Conservation (phyloP, 2,329 filamentous ascomycete species). For the Kalmusia sp. region DNA sequence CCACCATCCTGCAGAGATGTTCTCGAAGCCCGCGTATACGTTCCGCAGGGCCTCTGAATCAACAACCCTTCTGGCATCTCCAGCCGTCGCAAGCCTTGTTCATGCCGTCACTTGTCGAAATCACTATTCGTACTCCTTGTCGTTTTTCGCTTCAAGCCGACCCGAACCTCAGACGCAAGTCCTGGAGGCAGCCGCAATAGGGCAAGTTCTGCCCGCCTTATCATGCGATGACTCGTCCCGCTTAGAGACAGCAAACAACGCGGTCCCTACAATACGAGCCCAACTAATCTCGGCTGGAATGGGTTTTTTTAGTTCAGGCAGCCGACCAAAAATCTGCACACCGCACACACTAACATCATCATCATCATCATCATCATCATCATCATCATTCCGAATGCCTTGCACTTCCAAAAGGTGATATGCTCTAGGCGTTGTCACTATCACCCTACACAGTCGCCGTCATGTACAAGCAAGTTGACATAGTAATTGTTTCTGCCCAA, state of each 20-base stretch:
- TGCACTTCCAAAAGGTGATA: no score
- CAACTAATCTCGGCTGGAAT: no score
- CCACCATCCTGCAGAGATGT: not conserved
- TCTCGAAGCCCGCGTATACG: not conserved
- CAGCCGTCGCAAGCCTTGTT: not conserved
- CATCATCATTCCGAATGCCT: no score
- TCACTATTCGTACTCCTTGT: not conserved
- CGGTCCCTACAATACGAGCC: no score
- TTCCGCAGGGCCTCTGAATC: not conserved
- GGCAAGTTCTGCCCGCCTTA: not conserved
- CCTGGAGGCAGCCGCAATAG: not conserved
- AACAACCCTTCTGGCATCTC: not conserved
- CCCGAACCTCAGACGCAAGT: not conserved
- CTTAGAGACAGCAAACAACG: not conserved
- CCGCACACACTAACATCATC: no score
- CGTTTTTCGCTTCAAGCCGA: not conserved
- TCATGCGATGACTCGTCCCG: conserved; percentile 7
- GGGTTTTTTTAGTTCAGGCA: no score
- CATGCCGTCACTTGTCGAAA: not conserved
- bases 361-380: no score
- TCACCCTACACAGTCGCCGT: no score
- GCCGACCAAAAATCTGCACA: no score
- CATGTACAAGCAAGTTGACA: no score
- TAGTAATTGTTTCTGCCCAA: no score
- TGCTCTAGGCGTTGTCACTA: no score